Conservation (phyloP, 352 stramenopile genomes). For the Aphanomyces euteiches region DNA sequence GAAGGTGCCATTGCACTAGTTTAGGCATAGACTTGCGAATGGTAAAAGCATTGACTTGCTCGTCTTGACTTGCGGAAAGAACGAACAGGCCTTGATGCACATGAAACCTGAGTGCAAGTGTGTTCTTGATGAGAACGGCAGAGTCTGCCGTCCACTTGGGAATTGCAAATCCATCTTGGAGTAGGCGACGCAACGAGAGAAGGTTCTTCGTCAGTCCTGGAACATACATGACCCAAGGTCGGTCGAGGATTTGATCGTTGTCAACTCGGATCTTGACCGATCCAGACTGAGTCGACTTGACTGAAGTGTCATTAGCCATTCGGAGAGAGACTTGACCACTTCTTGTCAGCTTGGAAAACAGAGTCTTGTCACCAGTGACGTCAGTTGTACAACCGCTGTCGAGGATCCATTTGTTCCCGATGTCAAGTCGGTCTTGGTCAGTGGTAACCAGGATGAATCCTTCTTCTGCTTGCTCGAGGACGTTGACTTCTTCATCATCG, state of each 20-base stretch:
- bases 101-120: neutral
- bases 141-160: neutral
- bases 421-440: neutral
- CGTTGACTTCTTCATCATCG: constrained; percentile 10
- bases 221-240: neutral
- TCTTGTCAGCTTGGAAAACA: neutral
- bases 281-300: neutral
- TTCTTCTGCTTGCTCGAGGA: neutral
- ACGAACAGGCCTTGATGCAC: neutral
- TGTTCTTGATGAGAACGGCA: neutral
- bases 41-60: neutral
- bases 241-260: neutral
- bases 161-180: constrained; percentile 1
- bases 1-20: constrained; percentile 2
- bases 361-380: constrained; percentile 2
- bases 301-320: neutral
- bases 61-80: neutral
- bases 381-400: constrained; percentile 6
- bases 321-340: neutral
- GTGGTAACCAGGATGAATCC: constrained; percentile 16
- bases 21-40: neutral
- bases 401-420: neutral
- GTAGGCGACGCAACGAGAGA: neutral
- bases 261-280: neutral
- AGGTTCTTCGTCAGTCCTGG: neutral